phyloP scores from a whole-genome alignment of 2,329 filamentous ascomycete genomes.

The Colletotrichum sp. region DNA sequence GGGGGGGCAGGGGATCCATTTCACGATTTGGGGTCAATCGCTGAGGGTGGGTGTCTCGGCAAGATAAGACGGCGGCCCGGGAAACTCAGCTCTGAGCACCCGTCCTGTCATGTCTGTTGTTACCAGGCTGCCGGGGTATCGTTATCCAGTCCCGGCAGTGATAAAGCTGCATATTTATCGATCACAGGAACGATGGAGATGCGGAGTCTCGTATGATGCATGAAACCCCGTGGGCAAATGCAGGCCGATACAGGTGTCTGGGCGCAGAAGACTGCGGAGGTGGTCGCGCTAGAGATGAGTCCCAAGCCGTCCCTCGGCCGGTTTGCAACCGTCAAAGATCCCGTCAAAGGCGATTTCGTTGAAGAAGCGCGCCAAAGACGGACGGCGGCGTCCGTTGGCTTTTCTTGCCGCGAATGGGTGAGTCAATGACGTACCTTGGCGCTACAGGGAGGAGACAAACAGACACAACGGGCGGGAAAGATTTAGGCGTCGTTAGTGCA shows the following conservation, averaged over 20 bases:
- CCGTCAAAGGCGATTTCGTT: background rate
- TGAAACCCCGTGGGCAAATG: background rate
- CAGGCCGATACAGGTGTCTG: background rate
- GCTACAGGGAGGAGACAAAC: background rate
- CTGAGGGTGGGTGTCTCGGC: background rate
- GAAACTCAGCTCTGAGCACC: background rate
- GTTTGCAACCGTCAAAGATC: background rate
- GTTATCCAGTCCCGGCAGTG: background rate
- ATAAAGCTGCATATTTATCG: background rate
- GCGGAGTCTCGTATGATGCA: background rate
- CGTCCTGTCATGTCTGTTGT: background rate
- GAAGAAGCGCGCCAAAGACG: background rate
- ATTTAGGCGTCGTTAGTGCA: background rate
- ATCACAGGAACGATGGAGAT: background rate
- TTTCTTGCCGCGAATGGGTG: background rate
- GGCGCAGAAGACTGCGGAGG: background rate
- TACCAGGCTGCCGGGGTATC: background rate
- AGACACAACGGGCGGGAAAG: background rate
- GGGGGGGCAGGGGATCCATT: background rate
- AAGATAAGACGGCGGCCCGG: conserved; percentile 12
- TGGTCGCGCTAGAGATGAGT: background rate
- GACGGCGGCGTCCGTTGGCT: background rate
- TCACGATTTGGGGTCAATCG: background rate
- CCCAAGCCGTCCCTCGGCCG: background rate
- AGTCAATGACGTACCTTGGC: background rate